Conservation (phyloP, 768 basidiomycete species). For the Bullera alba region DNA sequence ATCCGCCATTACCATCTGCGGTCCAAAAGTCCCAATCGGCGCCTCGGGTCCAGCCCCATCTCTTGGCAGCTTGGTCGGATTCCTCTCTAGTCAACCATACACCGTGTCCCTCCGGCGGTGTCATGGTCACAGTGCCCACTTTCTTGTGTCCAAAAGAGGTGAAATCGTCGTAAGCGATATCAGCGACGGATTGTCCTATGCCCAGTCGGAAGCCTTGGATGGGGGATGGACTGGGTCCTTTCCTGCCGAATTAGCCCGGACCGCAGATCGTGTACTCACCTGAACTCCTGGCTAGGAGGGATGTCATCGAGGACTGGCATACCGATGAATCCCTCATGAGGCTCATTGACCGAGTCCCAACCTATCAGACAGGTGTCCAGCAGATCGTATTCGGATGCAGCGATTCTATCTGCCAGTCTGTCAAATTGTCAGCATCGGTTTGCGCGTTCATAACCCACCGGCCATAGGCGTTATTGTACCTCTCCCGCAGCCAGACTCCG, state of each 20-base stretch:
- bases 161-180: slow-evolving; percentile 76
- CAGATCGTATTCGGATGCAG: slow-evolving; percentile 62
- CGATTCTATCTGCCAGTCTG: slow-evolving; percentile 62
- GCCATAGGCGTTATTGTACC: slow-evolving; percentile 69
- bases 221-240: slow-evolving; percentile 79
- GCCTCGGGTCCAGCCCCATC: slow-evolving; percentile 80
- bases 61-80: slow-evolving; percentile 47
- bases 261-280: slow-evolving; percentile 12
- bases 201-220: slow-evolving; percentile 76
- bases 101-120: slow-evolving; percentile 65
- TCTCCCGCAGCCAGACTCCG: slow-evolving; percentile 75
- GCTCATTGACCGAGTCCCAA: slow-evolving; percentile 96
- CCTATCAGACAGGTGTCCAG: slow-evolving; percentile 85
- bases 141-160: slow-evolving; percentile 67
- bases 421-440: slow-evolving; percentile 10
- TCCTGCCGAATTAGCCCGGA: slow-evolving; percentile 52
- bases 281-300: slow-evolving; percentile 58
- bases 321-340: slow-evolving; percentile 71
- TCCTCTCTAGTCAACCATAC: slow-evolving; percentile 63
- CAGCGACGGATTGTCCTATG: slow-evolving; percentile 69
- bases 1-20: slow-evolving; percentile 62
- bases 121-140: slow-evolving; percentile 68
- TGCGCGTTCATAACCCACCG: slow-evolving; percentile 41
- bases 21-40: slow-evolving; percentile 42
- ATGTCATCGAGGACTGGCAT: slow-evolving; percentile 63